Base-by-base conservation (phyloP, 352 stramenopile genomes). In the Pythium folliculosum region DNA sequence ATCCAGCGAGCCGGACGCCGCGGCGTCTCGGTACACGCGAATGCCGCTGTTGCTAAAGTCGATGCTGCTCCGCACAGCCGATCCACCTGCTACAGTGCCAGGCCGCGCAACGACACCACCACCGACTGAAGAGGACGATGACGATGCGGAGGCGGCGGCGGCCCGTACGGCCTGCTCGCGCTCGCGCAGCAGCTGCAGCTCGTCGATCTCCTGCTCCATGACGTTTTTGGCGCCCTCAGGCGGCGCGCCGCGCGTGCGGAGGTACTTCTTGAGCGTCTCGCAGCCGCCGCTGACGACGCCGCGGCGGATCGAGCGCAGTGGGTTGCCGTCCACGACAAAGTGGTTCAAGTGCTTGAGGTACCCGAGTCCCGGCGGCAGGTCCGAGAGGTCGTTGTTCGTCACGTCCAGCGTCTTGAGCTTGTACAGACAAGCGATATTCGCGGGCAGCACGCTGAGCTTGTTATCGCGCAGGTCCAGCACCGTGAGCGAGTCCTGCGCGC, bases 401-500 rank as follows among this genome's bases (percentile, higher is more conserved):
- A 96, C 19, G 61, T 96, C 84, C 17, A 96, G 76, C 13, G 88
- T 94, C 60, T 96, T 96, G 43, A 96, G 76, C 4, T 67, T 70
- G 40, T 82, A 82, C 13, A 92, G 70, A 23, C 72, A 82, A 44
- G 78, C 85, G 7, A 92, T 70, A 27, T 80, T 83, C 1, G 65
- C 76, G 0, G 85, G 84, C 19, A 96, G 64, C 30, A 14, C 47
- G 25, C 51, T 70, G 17, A 96, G 73, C 51, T 94, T 94, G 69
- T 96, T 96, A 73, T 96, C 86, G 1, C 86, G 75, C 48, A 94
- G 69, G 32, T 96, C 88, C 30, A 96, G 65, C 1, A 96, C 75
- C 0, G 84, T 94, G 54, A 93, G 72, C 16, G 80, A 81, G 47
- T 93, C 72, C 60, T 91, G 84, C 10, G 78, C 77, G 5, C 82